Conservation (phyloP, 352 stramenopile species). For the Pythium utonaiense region DNA sequence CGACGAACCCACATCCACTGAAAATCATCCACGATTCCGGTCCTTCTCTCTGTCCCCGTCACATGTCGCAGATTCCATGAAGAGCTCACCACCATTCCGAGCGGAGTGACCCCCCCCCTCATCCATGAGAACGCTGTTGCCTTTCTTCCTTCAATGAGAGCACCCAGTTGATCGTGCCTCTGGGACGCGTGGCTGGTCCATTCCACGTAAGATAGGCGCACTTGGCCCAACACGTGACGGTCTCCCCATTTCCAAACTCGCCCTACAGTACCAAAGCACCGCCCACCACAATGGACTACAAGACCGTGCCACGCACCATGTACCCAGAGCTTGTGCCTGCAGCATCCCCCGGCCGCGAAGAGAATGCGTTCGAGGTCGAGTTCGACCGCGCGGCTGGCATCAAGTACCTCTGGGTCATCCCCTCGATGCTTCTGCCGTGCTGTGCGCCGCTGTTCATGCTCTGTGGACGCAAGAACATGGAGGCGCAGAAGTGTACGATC, state of each 20-base stretch:
- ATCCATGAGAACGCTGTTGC: background rate
- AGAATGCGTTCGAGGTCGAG: conserved; percentile 12
- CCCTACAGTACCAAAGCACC: background rate
- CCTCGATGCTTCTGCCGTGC: conserved; percentile 15
- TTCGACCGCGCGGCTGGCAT: conserved; percentile 16
- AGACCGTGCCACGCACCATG: background rate
- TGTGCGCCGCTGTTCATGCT: conserved; percentile 20
- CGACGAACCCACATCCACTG: too few species aligned
- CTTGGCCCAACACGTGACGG: too few species aligned
- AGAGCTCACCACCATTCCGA: background rate
- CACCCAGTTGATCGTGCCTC: background rate
- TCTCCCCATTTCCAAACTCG: background rate
- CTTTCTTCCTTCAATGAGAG: background rate
- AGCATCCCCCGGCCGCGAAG: background rate
- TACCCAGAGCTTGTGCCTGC: background rate
- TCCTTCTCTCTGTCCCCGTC: too few species aligned
- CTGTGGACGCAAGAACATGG: conserved; percentile 28
- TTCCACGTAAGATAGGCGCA: too few species aligned
- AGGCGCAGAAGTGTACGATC: conserved; percentile 34
- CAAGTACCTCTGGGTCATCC: conserved; percentile 17
- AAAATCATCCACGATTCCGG: too few species aligned
- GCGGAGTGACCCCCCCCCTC: background rate
- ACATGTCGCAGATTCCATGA: background rate
- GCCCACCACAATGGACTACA: conserved; percentile 5
- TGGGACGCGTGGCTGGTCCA: too few species aligned